Percentiles rank a stretch among this genome's conserved stretches.
These are phyloP conservation scores for Ocimum tenuiflorum DNA, from an alignment of 257 asterid genomes.

Conservation along the genomic window DNA sequence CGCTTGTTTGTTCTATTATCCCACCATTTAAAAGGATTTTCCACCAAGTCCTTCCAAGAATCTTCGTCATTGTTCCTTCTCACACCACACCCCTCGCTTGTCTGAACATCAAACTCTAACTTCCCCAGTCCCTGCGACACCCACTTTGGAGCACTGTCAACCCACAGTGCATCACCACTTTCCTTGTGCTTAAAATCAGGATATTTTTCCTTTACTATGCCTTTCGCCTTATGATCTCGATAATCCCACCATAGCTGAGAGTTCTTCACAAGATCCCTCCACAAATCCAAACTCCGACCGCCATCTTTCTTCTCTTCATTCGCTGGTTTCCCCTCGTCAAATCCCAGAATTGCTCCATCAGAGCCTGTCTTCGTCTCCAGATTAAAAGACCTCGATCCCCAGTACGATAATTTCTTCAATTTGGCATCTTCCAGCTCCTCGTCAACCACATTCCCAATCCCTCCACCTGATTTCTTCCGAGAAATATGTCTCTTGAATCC, in stretches of 20 bases:
- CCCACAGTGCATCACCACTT: constrained; percentile 39
- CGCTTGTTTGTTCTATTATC: constrained; percentile 36
- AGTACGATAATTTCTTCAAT: constrained; percentile 4
- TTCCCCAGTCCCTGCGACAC: constrained; percentile 36
- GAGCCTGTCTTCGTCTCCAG: not conserved
- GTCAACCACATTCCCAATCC: not conserved
- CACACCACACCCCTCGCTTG: not conserved
- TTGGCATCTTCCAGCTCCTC: constrained; percentile 20
- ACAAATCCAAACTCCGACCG: constrained; percentile 20
- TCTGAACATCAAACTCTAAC: constrained; percentile 42
- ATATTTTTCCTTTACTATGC: constrained; percentile 33
- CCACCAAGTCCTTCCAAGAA: constrained; percentile 54
- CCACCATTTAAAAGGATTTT: constrained; percentile 51
- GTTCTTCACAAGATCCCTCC: constrained; percentile 64
- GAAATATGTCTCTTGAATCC: constrained; percentile 22
- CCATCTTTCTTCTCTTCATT: constrained; percentile 24
- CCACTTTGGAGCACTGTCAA: constrained; percentile 47
- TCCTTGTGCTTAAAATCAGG: constrained; percentile 72
- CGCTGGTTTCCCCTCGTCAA: constrained; percentile 4
- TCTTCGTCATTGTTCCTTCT: constrained; percentile 23
- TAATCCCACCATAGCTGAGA: constrained; percentile 59
- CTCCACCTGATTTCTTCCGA: not conserved
- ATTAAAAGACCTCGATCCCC: not conserved
- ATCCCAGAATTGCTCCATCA: not conserved
- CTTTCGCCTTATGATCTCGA: constrained; percentile 46